phyloP scores from a whole-genome alignment of 345 rosid species.

The Brassica rapa region DNA sequence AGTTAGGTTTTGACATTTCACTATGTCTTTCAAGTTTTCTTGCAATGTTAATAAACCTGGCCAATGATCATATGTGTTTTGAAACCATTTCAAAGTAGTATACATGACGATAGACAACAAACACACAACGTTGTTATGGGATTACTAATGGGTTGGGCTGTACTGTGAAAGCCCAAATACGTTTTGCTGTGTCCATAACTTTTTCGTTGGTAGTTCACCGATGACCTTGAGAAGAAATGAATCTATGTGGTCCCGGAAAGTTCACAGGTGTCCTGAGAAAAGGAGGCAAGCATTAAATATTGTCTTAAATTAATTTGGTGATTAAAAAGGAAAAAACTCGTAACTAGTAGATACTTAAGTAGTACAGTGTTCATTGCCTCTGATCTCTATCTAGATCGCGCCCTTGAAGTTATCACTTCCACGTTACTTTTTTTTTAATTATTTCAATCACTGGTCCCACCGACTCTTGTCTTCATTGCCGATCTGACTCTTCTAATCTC shows the following conservation, averaged over 20 bases:
- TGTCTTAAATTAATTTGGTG: background rate
- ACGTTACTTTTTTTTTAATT: background rate
- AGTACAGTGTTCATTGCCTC: conserved; percentile 31
- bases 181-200: background rate
- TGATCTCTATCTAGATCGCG: conserved; percentile 20
- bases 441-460: conserved; percentile 38
- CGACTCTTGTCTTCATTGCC: conserved; percentile 41
- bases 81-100: background rate
- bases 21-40: background rate
- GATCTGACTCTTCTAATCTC: conserved; percentile 27
- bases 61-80: conserved; percentile 11
- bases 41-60: background rate
- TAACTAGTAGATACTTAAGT: conserved; percentile 6
- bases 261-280: conserved; percentile 29
- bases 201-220: conserved; percentile 13
- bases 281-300: conserved; percentile 28
- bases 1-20: background rate
- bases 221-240: conserved; percentile 18
- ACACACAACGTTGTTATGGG: background rate
- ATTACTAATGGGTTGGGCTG: conserved; percentile 25
- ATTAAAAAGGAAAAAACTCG: background rate
- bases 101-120: background rate
- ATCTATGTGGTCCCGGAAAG: conserved; percentile 19
- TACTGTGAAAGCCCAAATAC: conserved; percentile 7
- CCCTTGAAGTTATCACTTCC: conserved; percentile 32